Evolutionary conservation across 306 rosid genomes (phyloP), one percentile per base, ranked within the genome.

Genomic region (Lathyrus aphaca): DNA sequence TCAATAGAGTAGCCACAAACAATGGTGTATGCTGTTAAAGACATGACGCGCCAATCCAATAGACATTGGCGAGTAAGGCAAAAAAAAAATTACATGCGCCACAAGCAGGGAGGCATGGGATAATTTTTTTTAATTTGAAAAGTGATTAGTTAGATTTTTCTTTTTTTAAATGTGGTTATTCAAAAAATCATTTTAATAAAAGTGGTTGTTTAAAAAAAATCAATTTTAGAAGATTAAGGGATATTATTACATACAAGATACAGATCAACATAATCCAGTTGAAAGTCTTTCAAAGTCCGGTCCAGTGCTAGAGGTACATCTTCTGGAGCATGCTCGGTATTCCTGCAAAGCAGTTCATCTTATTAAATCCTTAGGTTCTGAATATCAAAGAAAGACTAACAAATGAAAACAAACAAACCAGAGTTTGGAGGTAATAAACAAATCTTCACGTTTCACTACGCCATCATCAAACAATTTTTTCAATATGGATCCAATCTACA

Each of bases 381-480:
- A 18, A 51, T 8, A 46, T 32, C 35, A 62, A 32, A 51, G 46
- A 39, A 51, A 29, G 40, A 40, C 69, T 18, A 38, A 59, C 30
- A 60, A 9, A 44, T 6, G 23, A 21, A 2, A 21, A 21, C n/a
- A 39, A 78, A 69, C 84, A 61, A 82, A 88, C 98, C 96, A 86
- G 50, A 88, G 87, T 86, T 83, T 92, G 2, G 98, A 93, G 45
- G 98, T 90, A 81, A 90, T 88, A 89, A 91, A 93, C 80, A 90
- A 78, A 75, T 90, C 96, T 80, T 88, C 96, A 0, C 96, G 91
- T 80, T 88, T 93, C 66, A 90, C 87, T 21, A 83, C 82, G 17
- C 90, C 93, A 40, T 85, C 96, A 15, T 86, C 84, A 71, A 88
- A 90, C 62, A 93, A 76, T 62, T 88, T 86, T 77, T 82, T 86